These are phyloP conservation scores for Lipomyces starkeyi DNA, from an alignment of 805 yeast genomes.

Conservation along the genomic window DNA sequence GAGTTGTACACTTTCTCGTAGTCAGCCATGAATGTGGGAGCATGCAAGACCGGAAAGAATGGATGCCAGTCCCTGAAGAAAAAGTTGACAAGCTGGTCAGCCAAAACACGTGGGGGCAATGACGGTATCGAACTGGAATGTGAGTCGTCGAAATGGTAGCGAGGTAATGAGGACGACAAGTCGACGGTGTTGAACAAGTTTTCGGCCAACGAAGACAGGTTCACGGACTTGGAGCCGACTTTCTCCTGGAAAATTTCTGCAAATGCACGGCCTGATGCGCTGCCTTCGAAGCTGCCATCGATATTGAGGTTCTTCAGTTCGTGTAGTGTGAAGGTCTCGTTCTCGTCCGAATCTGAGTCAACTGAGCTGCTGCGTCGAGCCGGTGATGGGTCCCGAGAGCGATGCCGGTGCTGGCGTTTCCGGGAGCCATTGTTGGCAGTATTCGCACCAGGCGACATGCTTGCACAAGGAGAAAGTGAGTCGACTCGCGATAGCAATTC, in stretches of 20 bases:
- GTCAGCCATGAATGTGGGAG: constrained; percentile 66
- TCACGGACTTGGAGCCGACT: constrained; percentile 39
- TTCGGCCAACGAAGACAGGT: constrained; percentile 33
- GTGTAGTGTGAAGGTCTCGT: constrained; percentile 40
- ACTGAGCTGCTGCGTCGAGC: background rate
- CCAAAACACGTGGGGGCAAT: constrained; percentile 59
- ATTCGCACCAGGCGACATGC: constrained; percentile 5
- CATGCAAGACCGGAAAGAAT: constrained; percentile 70
- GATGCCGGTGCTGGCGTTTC: constrained; percentile 13
- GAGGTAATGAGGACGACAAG: constrained; percentile 31
- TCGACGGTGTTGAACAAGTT: constrained; percentile 26
- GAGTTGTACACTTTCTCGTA: constrained; percentile 50
- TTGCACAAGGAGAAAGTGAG: constrained; percentile 30
- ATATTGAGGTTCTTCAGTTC: constrained; percentile 41
- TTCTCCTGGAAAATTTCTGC: constrained; percentile 43
- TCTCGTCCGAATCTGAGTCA: constrained; percentile 35
- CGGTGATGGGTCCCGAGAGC: constrained; percentile 14
- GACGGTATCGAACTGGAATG: constrained; percentile 28
- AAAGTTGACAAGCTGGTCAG: constrained; percentile 70
- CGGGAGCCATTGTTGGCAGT: constrained; percentile 9
- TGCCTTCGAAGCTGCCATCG: constrained; percentile 46
- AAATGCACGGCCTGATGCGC: constrained; percentile 47
- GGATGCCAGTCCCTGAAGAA: constrained; percentile 83
- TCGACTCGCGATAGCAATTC: constrained; percentile 50
- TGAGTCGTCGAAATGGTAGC: constrained; percentile 24